Percentiles rank a stretch among this genome's conserved stretches.
Evolutionary conservation across 345 rosid genomes (phyloP).

Genomic region (Boechera retrofracta): DNA sequence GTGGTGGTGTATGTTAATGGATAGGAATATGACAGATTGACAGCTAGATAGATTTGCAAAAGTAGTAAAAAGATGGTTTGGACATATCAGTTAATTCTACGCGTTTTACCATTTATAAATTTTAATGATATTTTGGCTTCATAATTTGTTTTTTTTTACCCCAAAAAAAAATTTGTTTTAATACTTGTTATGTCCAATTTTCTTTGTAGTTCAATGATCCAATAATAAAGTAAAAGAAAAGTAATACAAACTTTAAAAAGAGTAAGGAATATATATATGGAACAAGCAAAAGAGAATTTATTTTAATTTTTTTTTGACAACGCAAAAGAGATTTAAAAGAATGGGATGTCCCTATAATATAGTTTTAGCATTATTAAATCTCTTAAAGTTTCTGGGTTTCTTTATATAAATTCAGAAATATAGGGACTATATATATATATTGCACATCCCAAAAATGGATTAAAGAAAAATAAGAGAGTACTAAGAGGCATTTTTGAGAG

Average conservation of each 20-base stretch:
- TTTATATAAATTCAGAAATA: neutral
- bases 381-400: neutral
- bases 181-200: neutral
- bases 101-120: neutral
- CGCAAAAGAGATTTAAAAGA: neutral
- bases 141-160: too few relatives aligned
- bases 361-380: too few relatives aligned
- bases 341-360: too few relatives aligned
- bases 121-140: too few relatives aligned
- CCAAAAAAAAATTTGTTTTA: neutral
- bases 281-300: neutral
- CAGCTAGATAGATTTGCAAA: neutral
- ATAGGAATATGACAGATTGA: constrained; percentile 8
- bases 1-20: neutral
- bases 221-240: neutral
- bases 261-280: neutral
- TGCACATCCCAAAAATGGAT: neutral
- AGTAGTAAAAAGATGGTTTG: neutral
- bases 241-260: neutral
- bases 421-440: neutral
- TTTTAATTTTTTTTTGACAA: neutral
- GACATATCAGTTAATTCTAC: neutral
- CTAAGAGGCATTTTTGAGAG: neutral
- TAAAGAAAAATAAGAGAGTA: constrained; percentile 2
- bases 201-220: neutral